phyloP scores from a whole-genome alignment of 805 yeast genomes.

The Metschnikowia hibisci region DNA sequence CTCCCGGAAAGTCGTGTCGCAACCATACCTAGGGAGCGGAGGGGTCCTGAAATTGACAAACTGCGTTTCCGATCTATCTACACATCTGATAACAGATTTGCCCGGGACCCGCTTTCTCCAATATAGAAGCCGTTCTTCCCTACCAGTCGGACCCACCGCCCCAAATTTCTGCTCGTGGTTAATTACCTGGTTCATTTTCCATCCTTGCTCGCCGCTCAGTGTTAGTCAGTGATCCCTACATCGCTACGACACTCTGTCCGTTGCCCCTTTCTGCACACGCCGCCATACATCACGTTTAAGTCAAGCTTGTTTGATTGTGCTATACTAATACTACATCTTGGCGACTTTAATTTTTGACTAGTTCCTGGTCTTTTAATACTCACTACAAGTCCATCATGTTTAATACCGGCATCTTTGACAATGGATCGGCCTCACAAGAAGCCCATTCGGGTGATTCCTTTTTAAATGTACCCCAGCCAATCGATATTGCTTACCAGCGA shows the following conservation, averaged over 20 bases:
- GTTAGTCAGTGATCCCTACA: slow-evolving; percentile 4
- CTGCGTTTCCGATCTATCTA: background rate
- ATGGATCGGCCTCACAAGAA: slow-evolving; percentile 20
- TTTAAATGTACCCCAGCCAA: slow-evolving; percentile 37
- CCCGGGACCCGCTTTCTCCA: background rate
- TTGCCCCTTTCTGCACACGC: background rate
- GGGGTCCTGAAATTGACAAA: slow-evolving; percentile 4
- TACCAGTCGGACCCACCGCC: background rate
- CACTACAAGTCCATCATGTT: slow-evolving; percentile 27
- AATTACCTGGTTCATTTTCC: background rate
- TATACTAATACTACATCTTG: background rate
- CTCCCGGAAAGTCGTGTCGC: slow-evolving; percentile 3
- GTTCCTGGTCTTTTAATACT: background rate
- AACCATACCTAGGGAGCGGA: slow-evolving; percentile 5
- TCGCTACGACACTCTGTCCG: background rate
- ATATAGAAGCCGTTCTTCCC: background rate
- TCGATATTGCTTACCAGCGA: slow-evolving; percentile 41
- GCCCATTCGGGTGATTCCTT: slow-evolving; percentile 20
- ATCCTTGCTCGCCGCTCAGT: slow-evolving; percentile 3
- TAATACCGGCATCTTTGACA: slow-evolving; percentile 42
- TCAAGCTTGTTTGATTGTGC: background rate
- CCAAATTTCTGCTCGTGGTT: background rate
- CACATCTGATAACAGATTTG: background rate
- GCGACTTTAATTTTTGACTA: background rate
- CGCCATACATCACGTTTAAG: background rate